phyloP scores from a whole-genome alignment of 306 rosid species.

The Ormosia emarginata region DNA sequence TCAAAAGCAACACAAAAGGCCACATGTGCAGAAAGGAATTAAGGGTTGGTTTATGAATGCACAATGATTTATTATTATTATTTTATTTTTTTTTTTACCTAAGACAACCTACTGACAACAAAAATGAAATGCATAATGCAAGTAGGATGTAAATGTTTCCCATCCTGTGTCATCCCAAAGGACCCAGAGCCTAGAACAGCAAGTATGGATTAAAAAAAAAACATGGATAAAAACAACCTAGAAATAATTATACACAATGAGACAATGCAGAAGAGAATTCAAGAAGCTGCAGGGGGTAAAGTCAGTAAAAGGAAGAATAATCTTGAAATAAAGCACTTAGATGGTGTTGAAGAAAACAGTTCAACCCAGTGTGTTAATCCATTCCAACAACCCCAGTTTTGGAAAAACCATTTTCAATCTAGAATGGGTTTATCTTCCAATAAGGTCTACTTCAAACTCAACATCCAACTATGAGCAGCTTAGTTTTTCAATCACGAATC shows the following conservation, averaged over 20 bases:
- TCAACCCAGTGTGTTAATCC: slow-evolving; percentile 25
- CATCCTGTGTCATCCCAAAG: slow-evolving; percentile 29
- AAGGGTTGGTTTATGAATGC: slow-evolving; percentile 49
- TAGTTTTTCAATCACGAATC: slow-evolving; percentile 23
- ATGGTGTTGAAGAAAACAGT: slow-evolving; percentile 24
- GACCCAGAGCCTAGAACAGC: slow-evolving; percentile 21
- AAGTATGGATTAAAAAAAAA: slow-evolving; percentile 27
- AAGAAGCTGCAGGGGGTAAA: slow-evolving; percentile 35
- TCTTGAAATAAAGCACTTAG: slow-evolving; percentile 25
- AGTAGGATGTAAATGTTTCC: slow-evolving; percentile 37
- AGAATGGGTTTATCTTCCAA: slow-evolving; percentile 7
- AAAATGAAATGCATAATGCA: slow-evolving; percentile 46
- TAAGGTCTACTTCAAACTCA: slow-evolving; percentile 10
- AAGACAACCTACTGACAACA: slow-evolving; percentile 26
- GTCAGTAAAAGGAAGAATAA: slow-evolving; percentile 38
- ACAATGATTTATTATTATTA: no score
- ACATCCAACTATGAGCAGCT: slow-evolving; percentile 23
- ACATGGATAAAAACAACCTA: slow-evolving; percentile 31
- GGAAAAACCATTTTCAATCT: slow-evolving; percentile 17
- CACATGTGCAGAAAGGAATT: neutral
- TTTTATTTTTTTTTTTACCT: slow-evolving; percentile 34
- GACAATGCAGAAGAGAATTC: slow-evolving; percentile 6
- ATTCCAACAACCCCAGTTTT: slow-evolving; percentile 29
- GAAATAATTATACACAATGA: slow-evolving; percentile 4
- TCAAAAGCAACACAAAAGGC: slow-evolving; percentile 26